Conservation (phyloP, 345 rosid species). For the Gossypium australe region DNA sequence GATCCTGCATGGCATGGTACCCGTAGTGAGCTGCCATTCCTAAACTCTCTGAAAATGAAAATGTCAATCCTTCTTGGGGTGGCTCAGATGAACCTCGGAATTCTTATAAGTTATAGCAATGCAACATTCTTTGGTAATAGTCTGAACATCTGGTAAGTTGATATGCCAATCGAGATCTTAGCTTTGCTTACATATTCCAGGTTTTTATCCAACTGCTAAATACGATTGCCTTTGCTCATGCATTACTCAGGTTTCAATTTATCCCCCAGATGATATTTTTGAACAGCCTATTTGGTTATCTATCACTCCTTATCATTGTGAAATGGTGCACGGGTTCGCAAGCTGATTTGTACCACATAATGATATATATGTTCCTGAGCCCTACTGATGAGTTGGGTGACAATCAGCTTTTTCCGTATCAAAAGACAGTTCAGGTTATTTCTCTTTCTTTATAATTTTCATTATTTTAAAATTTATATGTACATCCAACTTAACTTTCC, state of each 20-base stretch:
- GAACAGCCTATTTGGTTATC: constrained; percentile 89
- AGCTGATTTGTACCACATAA: constrained; percentile 84
- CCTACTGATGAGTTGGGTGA: constrained; percentile 90
- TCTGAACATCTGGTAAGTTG: constrained; percentile 66
- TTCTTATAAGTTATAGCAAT: constrained; percentile 80
- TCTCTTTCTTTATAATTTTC: constrained; percentile 4
- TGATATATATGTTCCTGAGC: constrained; percentile 97
- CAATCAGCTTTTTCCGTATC: constrained; percentile 77
- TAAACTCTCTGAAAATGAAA: constrained; percentile 97
- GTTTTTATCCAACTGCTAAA: not conserved
- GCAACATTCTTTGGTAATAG: constrained; percentile 60
- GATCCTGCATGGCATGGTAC: constrained; percentile 94
- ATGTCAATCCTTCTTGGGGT: constrained; percentile 97
- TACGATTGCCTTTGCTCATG: not conserved
- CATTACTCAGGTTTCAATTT: constrained; percentile 79
- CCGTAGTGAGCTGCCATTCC: constrained; percentile 86
- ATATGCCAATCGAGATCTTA: constrained; percentile 5
- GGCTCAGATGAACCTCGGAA: constrained; percentile 96
- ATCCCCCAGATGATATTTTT: constrained; percentile 90
- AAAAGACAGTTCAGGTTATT: constrained; percentile 69
- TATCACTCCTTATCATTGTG: constrained; percentile 70
- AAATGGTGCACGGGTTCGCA: constrained; percentile 93
- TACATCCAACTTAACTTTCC: not conserved
- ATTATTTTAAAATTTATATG: not conserved
- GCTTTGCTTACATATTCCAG: constrained; percentile 10